These are phyloP conservation scores for Thelephora terrestris DNA, from an alignment of 1,284 basidiomycete genomes.

Conservation along the genomic window DNA sequence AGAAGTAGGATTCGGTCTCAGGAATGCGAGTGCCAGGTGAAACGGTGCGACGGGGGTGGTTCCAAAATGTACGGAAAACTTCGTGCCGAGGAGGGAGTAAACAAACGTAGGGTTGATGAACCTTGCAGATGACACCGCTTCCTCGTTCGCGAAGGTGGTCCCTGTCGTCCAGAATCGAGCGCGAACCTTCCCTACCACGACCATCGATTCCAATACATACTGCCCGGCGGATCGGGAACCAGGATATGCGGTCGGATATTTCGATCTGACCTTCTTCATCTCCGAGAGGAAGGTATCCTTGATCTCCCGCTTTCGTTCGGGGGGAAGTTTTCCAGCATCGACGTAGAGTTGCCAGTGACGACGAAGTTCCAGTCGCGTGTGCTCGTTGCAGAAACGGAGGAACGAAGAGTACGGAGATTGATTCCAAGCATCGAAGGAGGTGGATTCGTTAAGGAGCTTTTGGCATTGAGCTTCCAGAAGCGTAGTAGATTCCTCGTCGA, in stretches of 20 bases:
- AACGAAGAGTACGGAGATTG: conserved; percentile 29
- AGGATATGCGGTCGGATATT: not conserved
- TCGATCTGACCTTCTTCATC: not conserved
- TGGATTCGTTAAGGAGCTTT: conserved; percentile 29
- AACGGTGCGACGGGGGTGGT: conserved; percentile 36
- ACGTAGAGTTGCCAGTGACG: conserved; percentile 34
- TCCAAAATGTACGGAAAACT: conserved; percentile 35
- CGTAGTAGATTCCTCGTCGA: conserved; percentile 31
- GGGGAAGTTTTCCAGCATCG: conserved; percentile 11
- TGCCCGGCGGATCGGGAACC: conserved; percentile 30
- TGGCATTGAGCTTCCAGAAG: conserved; percentile 33
- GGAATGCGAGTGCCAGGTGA: conserved; percentile 32
- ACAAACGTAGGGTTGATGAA: conserved; percentile 38
- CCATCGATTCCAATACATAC: conserved; percentile 15
- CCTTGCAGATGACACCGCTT: conserved; percentile 18
- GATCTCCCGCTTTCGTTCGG: not conserved
- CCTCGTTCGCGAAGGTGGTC: conserved; percentile 22
- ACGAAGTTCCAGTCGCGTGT: conserved; percentile 33
- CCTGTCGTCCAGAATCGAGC: conserved; percentile 34
- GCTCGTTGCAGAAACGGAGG: conserved; percentile 26
- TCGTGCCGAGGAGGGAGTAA: conserved; percentile 30
- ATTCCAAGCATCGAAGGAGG: conserved; percentile 33
- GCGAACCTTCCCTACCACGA: conserved; percentile 7
- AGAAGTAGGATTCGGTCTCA: not conserved
- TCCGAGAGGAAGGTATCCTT: too few relatives aligned